These are phyloP conservation scores for Leptographium procerum DNA, from an alignment of 2,329 filamentous ascomycete genomes.

Conservation along the genomic window DNA sequence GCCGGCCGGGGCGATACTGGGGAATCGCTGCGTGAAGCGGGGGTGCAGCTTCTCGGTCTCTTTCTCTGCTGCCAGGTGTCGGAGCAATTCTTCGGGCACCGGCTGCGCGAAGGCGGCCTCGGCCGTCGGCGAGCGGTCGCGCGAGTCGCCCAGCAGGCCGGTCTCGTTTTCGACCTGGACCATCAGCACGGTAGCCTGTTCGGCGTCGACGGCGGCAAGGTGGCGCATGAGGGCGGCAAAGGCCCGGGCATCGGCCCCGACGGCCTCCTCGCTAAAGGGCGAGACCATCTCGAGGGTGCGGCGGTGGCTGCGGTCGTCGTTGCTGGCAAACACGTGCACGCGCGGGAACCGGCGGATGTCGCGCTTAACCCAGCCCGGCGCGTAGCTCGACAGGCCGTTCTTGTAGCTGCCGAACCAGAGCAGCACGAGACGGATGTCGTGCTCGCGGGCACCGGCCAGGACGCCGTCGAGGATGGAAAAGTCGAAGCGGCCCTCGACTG, in stretches of 20 bases:
- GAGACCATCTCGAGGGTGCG: conserved; percentile 19
- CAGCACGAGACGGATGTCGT: conserved; percentile 15
- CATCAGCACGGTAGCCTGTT: conserved; percentile 40
- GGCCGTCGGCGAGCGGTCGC: conserved; percentile 31
- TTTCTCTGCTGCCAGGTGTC: not conserved
- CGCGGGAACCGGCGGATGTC: conserved; percentile 17
- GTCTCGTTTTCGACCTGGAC: conserved; percentile 47
- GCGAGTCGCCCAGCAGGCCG: conserved; percentile 38
- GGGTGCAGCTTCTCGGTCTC: not conserved
- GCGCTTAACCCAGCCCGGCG: conserved; percentile 17
- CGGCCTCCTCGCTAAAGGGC: conserved; percentile 13
- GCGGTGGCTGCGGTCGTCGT: conserved; percentile 14
- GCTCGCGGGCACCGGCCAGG: conserved; percentile 12
- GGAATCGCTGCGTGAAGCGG: not conserved
- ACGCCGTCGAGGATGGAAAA: conserved; percentile 18
- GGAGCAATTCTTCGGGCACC: conserved; percentile 13
- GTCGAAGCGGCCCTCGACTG: conserved; percentile 17
- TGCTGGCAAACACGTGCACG: conserved; percentile 13
- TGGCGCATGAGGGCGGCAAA: conserved; percentile 21
- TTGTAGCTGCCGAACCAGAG: conserved; percentile 19
- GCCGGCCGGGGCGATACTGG: not conserved
- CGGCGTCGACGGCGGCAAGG: conserved; percentile 29
- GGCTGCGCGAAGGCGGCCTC: conserved; percentile 27
- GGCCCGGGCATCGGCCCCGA: conserved; percentile 16
- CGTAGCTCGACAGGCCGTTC: conserved; percentile 16